Conservation (phyloP, 495 filamentous ascomycete genomes). For the Aspergillus funiculosus region DNA sequence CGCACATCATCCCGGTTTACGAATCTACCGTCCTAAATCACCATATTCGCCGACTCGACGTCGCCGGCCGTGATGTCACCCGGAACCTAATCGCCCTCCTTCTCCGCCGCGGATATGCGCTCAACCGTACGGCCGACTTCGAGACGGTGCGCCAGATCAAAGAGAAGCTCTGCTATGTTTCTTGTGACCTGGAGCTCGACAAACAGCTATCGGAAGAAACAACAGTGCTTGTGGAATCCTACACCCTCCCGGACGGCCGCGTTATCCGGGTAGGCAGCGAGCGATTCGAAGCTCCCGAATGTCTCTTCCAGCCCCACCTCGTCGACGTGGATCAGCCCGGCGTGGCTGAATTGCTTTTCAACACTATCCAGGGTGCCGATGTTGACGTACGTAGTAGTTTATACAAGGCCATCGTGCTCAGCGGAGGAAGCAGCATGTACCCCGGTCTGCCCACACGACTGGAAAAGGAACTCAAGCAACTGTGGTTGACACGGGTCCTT, state of each 20-base stretch:
- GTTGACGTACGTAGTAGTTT: slow-evolving; percentile 89
- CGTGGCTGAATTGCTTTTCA: slow-evolving; percentile 95
- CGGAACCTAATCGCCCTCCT: slow-evolving; percentile 94
- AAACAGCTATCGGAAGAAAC: slow-evolving; percentile 95
- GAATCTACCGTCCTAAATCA: slow-evolving; percentile 97
- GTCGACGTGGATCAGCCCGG: slow-evolving; percentile 97
- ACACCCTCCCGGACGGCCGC: slow-evolving; percentile 92
- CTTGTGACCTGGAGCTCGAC: slow-evolving; percentile 95
- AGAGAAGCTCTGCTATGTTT: slow-evolving; percentile 99
- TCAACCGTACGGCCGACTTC: slow-evolving; percentile 98
- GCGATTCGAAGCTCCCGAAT: slow-evolving; percentile 96
- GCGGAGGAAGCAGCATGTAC: slow-evolving; percentile 97
- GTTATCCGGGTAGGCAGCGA: slow-evolving; percentile 94
- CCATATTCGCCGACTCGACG: slow-evolving; percentile 86
- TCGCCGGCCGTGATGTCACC: slow-evolving; percentile 94
- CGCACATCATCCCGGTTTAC: slow-evolving; percentile 97
- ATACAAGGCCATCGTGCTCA: slow-evolving; percentile 96
- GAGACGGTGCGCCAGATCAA: slow-evolving; percentile 99
- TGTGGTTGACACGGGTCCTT: slow-evolving; percentile 92
- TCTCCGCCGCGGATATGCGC: slow-evolving; percentile 88
- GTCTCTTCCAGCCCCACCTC: slow-evolving; percentile 96
- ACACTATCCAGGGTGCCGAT: slow-evolving; percentile 93
- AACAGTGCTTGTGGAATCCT: slow-evolving; percentile 93
- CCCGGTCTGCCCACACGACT: slow-evolving; percentile 87
- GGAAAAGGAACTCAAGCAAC: slow-evolving; percentile 97